Evolutionary conservation across 140 eudicot species (phyloP).

Genomic region (Flaveria floridana): DNA sequence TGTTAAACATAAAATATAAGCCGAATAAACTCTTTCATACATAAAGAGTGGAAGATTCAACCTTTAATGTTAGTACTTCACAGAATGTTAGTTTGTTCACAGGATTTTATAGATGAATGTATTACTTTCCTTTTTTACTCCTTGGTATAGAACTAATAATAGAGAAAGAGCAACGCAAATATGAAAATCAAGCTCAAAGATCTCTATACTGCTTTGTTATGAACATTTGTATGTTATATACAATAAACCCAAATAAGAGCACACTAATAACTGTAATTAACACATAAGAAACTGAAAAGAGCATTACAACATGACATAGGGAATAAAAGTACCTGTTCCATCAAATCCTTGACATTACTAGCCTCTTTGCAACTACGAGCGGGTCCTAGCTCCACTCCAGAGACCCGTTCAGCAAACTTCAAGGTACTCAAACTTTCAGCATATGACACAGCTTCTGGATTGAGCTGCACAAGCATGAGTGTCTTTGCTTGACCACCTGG

Average conservation of each 20-base stretch:
- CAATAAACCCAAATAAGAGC: background rate
- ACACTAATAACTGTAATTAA: background rate
- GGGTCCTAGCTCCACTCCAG: constrained; percentile 97
- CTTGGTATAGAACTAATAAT: too few species aligned
- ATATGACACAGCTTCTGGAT: constrained; percentile 63
- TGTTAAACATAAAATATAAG: too few species aligned
- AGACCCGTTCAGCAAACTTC: constrained; percentile 97
- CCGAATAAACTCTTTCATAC: too few species aligned
- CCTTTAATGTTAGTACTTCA: too few species aligned
- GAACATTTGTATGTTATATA: too few species aligned
- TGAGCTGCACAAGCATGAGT: constrained; percentile 92
- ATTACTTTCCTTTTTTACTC: too few species aligned
- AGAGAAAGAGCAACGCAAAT: too few species aligned
- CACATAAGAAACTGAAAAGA: background rate
- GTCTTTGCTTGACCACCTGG: constrained; percentile 99
- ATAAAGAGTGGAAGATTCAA: too few species aligned
- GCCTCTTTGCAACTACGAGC: constrained; percentile 81
- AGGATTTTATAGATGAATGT: too few species aligned
- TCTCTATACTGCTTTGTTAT: too few species aligned
- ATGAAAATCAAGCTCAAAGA: too few species aligned
- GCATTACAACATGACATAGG: constrained; percentile 2
- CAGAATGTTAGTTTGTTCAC: too few species aligned
- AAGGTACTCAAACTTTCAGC: constrained; percentile 76
- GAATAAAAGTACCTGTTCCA: constrained; percentile 78
- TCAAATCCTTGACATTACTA: constrained; percentile 67